These are phyloP conservation scores for Beauveria bassiana DNA, from an alignment of 2,329 filamentous ascomycete species.

Conservation along the genomic window DNA sequence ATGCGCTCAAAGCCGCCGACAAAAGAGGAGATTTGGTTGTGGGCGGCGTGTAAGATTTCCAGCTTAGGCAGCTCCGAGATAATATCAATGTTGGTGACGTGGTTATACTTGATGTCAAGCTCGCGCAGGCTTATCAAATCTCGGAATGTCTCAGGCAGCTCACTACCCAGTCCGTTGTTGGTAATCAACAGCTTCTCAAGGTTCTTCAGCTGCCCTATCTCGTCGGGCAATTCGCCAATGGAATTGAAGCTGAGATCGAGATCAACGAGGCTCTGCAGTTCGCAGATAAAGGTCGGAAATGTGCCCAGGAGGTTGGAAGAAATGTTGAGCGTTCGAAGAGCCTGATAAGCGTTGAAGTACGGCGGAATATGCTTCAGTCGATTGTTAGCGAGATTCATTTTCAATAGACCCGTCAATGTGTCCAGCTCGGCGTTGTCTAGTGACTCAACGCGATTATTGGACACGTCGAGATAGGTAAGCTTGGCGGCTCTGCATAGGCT, in stretches of 20 bases:
- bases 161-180: constrained; percentile 78
- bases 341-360: constrained; percentile 75
- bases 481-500: constrained; percentile 75
- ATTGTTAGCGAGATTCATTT: constrained; percentile 91
- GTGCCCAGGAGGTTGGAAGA: constrained; percentile 86
- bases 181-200: constrained; percentile 90
- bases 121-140: constrained; percentile 75
- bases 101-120: constrained; percentile 90
- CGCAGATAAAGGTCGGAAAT: constrained; percentile 80
- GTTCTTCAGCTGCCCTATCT: constrained; percentile 69
- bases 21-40: constrained; percentile 88
- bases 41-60: constrained; percentile 81
- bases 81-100: constrained; percentile 79
- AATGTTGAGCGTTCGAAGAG: constrained; percentile 76
- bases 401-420: constrained; percentile 67
- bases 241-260: constrained; percentile 96
- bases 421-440: constrained; percentile 79
- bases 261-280: constrained; percentile 76
- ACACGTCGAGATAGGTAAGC: constrained; percentile 85
- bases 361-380: constrained; percentile 68
- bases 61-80: constrained; percentile 77
- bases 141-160: constrained; percentile 65
- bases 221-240: constrained; percentile 67
- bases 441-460: constrained; percentile 85
- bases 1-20: constrained; percentile 81